phyloP scores from a whole-genome alignment of 352 stramenopile species.

The Pythium pyrilobum region DNA sequence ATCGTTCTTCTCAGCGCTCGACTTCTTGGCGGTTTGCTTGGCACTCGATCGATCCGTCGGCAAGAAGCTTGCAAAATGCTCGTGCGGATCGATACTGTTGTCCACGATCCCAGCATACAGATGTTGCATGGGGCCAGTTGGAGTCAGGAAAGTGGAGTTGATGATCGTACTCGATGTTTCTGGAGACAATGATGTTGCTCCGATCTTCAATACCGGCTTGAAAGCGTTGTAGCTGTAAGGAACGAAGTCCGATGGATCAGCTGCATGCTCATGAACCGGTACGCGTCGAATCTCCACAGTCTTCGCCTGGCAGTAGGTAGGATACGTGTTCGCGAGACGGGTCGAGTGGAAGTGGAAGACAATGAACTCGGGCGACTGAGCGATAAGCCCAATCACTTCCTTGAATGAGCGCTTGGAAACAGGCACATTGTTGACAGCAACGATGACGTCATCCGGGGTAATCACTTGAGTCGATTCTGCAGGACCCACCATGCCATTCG shows the following conservation, averaged over 20 bases:
- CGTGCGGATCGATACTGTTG: conserved; percentile 86
- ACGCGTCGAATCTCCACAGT: conserved; percentile 44
- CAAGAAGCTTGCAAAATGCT: conserved; percentile 86
- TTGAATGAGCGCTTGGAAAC: conserved; percentile 64
- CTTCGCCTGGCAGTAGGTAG: conserved; percentile 56
- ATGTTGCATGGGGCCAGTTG: conserved; percentile 83
- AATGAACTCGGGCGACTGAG: conserved; percentile 51
- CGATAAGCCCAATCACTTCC: conserved; percentile 71
- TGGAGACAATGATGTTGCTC: conserved; percentile 7
- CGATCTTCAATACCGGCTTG: conserved; percentile 60
- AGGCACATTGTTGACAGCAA: conserved; percentile 68
- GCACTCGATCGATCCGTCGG: conserved; percentile 29
- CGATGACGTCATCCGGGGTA: conserved; percentile 60
- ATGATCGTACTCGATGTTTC: conserved; percentile 23
- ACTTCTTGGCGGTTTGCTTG: conserved; percentile 10
- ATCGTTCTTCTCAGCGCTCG: conserved; percentile 35
- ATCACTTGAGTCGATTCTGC: conserved; percentile 76
- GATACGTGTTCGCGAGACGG: conserved; percentile 57
- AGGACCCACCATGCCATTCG: conserved; percentile 67
- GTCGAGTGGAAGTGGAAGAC: conserved; percentile 82
- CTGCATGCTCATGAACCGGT: conserved; percentile 30
- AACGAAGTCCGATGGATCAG: conserved; percentile 44
- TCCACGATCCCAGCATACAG: conserved; percentile 84
- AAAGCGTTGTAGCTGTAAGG: conserved; percentile 69
- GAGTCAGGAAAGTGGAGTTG: conserved; percentile 60